These are phyloP conservation scores for Hibiscus mutabilis DNA, from an alignment of 345 rosid species.

Conservation along the genomic window DNA sequence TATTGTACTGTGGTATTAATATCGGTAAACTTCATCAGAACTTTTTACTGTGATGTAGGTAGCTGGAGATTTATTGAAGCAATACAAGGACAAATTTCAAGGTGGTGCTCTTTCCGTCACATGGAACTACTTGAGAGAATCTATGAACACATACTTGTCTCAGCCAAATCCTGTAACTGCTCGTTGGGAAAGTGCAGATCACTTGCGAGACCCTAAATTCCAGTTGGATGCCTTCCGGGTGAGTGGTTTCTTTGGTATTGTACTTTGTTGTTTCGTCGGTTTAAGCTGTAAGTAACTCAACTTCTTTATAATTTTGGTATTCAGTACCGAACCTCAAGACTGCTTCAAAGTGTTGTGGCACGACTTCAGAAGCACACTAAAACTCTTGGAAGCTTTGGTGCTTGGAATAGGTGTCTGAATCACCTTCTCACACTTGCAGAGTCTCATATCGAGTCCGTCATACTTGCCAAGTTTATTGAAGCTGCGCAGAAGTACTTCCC, in stretches of 20 bases:
- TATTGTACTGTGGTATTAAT: not conserved
- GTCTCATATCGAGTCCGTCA: constrained; percentile 90
- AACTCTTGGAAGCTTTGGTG: constrained; percentile 85
- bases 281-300: not conserved
- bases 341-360: constrained; percentile 80
- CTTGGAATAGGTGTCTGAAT: constrained; percentile 98
- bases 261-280: not conserved
- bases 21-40: not conserved
- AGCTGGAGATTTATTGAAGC: constrained; percentile 85
- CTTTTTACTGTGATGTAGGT: constrained; percentile 44
- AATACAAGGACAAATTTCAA: constrained; percentile 80
- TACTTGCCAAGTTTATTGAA: constrained; percentile 82
- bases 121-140: constrained; percentile 92
- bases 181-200: constrained; percentile 92
- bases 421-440: constrained; percentile 96
- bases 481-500: constrained; percentile 70
- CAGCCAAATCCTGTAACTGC: constrained; percentile 96
- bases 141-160: constrained; percentile 82
- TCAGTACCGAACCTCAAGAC: constrained; percentile 94
- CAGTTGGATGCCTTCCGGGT: constrained; percentile 96
- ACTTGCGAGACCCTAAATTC: constrained; percentile 86
- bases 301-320: not conserved
- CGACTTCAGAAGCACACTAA: constrained; percentile 75
- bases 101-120: constrained; percentile 92
- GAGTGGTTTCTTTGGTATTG: constrained; percentile 23